Evolutionary conservation across 2,329 filamentous ascomycete species (phyloP).

Genomic region (Neopestalotiopsis sp.): DNA sequence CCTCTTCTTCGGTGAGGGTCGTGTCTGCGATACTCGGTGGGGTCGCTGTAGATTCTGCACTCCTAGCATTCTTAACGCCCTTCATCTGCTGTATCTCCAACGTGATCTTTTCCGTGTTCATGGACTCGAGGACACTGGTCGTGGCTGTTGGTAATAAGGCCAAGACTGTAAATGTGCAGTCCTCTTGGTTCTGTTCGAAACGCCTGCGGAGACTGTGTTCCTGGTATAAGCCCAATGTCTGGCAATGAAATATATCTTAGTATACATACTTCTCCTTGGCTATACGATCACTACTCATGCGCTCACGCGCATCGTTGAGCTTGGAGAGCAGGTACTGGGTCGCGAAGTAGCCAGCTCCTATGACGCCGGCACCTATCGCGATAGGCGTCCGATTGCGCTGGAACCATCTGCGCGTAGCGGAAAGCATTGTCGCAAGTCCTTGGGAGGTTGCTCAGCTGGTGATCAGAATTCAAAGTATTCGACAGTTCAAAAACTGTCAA

Average conservation of each 20-base stretch:
- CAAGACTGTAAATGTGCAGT: constrained; percentile 98
- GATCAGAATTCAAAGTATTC: not conserved
- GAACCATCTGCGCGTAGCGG: constrained; percentile 86
- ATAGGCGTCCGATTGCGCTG: constrained; percentile 89
- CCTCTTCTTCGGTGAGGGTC: constrained; percentile 83
- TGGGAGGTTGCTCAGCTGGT: not conserved
- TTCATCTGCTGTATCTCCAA: constrained; percentile 95
- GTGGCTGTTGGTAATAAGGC: constrained; percentile 91
- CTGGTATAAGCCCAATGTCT: not conserved
- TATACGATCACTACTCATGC: constrained; percentile 95
- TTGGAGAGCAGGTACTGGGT: constrained; percentile 92
- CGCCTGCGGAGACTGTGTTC: constrained; percentile 79
- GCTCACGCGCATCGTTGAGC: constrained; percentile 90
- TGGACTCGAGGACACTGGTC: constrained; percentile 82
- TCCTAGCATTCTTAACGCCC: constrained; percentile 69
- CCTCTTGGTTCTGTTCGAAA: constrained; percentile 98
- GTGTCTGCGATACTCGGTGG: constrained; percentile 69
- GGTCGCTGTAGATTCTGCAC: constrained; percentile 52
- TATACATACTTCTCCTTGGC: constrained; percentile 87
- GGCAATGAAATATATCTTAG: not conserved
- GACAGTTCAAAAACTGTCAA: not conserved
- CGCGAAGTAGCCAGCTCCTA: constrained; percentile 89
- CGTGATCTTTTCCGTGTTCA: constrained; percentile 92
- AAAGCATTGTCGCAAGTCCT: constrained; percentile 55
- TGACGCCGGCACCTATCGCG: constrained; percentile 83